Evolutionary conservation across 306 rosid species (phyloP).

Genomic region (Lagenaria siceraria): DNA sequence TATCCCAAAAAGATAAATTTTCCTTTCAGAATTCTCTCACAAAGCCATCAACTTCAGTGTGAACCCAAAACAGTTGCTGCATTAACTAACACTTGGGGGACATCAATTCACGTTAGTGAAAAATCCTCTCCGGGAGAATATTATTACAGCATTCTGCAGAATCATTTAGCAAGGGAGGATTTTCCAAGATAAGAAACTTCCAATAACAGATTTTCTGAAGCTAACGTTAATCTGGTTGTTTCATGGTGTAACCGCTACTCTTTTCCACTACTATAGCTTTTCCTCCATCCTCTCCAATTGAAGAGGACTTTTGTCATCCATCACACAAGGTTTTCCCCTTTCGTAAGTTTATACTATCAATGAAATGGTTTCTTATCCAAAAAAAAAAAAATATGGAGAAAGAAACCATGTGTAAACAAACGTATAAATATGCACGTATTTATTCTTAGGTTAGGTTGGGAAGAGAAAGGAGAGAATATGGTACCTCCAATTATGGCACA

Average conservation of each 20-base stretch:
- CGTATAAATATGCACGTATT: neutral
- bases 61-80: too few species aligned
- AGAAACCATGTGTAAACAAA: neutral
- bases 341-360: too few species aligned
- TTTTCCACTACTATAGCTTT: neutral
- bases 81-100: too few species aligned
- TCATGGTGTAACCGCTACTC: neutral
- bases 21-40: too few species aligned
- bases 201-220: neutral
- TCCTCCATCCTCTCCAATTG: neutral
- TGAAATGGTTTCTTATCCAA: neutral
- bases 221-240: neutral
- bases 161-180: too few species aligned
- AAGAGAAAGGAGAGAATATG: neutral
- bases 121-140: too few species aligned
- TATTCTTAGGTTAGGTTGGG: neutral
- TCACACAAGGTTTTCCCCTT: too few species aligned
- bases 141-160: too few species aligned
- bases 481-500: slow-evolving; percentile 92
- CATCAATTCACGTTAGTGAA: too few species aligned
- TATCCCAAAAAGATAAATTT: too few species aligned
- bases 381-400: neutral
- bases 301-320: neutral
- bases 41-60: too few species aligned
- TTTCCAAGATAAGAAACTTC: too few species aligned